These are phyloP conservation scores for Chrysanthemum seticuspe DNA, from an alignment of 129 eudicot species.

Conservation along the genomic window DNA sequence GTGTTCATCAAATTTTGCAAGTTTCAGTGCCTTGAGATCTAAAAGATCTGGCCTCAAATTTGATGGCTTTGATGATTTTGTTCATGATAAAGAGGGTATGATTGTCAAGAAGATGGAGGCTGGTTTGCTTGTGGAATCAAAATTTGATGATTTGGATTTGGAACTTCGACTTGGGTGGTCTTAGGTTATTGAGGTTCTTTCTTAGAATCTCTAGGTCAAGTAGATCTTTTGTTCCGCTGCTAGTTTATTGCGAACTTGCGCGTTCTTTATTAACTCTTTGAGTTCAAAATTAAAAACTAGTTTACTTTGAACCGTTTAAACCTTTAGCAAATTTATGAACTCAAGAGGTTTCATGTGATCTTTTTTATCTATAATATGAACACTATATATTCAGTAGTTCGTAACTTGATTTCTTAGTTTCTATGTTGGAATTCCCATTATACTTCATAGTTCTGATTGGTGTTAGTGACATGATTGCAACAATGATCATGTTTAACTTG, in stretches of 20 bases:
- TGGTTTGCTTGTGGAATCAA: conserved; percentile 21
- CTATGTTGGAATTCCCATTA: not conserved
- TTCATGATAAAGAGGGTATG: conserved; percentile 8
- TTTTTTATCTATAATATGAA: not conserved
- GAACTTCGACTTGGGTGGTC: conserved; percentile 46
- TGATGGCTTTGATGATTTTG: conserved; percentile 9
- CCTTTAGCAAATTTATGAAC: not conserved
- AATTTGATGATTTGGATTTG: conserved; percentile 37
- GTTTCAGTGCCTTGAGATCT: not conserved
- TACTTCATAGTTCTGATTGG: not conserved
- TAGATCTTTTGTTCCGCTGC: no score
- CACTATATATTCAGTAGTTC: conserved; percentile 3
- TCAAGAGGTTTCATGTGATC: conserved; percentile 15
- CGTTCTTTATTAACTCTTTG: no score
- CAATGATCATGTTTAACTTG: conserved; percentile 4
- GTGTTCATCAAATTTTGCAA: not conserved
- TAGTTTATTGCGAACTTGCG: no score
- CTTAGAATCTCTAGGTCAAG: not conserved
- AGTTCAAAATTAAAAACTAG: not conserved
- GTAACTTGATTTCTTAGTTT: not conserved
- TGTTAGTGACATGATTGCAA: not conserved
- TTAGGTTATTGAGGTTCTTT: conserved; percentile 17
- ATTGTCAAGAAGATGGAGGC: conserved; percentile 23
- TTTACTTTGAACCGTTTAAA: not conserved
- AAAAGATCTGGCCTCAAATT: conserved; percentile 7